Evolutionary conservation across 345 rosid species (phyloP), one percentile per base, ranked within the genome.

Genomic region (Moricandia arvensis): DNA sequence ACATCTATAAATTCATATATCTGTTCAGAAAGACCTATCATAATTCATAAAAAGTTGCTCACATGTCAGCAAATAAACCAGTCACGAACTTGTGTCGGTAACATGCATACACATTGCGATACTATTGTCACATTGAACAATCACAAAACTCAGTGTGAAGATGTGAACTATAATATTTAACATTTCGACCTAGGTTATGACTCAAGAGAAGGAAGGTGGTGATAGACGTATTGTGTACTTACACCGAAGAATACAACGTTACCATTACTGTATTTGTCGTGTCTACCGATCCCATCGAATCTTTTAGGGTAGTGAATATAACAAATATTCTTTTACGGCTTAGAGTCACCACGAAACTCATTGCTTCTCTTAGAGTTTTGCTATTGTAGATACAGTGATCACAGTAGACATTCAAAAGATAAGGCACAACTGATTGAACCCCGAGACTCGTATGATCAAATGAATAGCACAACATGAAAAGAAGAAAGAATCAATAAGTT

Each of bases 301-400:
- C 97, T 88, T 86, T 94, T 97, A 76, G 99, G 99, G 82, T 92
- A 94, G 69, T 92, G 99, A 74, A 91, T 97, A 64, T 94, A 94
- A 84, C 99, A 95, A 69, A 95, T 86, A 73, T 90, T 90, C 86
- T 95, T 92, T 74, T 98, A 98, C 1, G 85, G 87, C 29, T 84
- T 84, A 18, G 96, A 98, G 93, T 98, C 99, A 92, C 93, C 99
- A 95, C 83, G 84, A 92, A 95, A 82, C 99, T 92, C 99, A 95
- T 95, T 1, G 97, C 89, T 84, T 92, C 99, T 80, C 99, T 81
- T 31, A 95, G 92, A 12, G 97, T 97, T 80, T 85, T 90, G 86
- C 97, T 82, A 51, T 95, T 92, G 87, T 92, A 92, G 75, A 95
- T 87, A 72, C 92, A 95, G 68, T 95, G 99, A 86, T 95, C 97